These are phyloP conservation scores for Rhodotorula toruloides DNA, from an alignment of 768 basidiomycete genomes.

Conservation along the genomic window DNA sequence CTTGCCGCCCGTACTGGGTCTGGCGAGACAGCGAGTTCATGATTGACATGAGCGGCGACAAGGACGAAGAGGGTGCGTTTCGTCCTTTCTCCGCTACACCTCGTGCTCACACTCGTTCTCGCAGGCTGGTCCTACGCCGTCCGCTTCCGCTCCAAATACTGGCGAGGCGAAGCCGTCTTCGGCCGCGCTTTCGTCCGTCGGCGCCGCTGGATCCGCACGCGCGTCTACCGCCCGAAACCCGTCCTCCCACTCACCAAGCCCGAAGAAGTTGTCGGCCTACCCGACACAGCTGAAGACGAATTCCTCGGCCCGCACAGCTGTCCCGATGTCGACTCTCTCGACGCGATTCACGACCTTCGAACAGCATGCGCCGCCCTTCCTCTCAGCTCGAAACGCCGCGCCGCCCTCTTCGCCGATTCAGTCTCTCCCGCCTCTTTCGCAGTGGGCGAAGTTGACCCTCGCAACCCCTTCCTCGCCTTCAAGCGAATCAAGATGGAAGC, in stretches of 20 bases:
- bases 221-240: conserved; percentile 17
- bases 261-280: not conserved
- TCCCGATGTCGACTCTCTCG: no score
- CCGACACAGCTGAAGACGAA: not conserved
- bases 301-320: not conserved
- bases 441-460: not conserved
- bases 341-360: not conserved
- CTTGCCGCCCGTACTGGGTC: conserved; percentile 28
- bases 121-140: conserved; percentile 28
- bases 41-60: conserved; percentile 34
- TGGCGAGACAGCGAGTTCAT: conserved; percentile 34
- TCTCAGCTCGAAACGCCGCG: not conserved
- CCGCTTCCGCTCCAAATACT: conserved; percentile 28
- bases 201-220: conserved; percentile 19
- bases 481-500: conserved; percentile 3
- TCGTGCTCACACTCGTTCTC: not conserved
- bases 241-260: not conserved
- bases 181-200: conserved; percentile 26
- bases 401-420: conserved; percentile 2
- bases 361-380: not conserved
- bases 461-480: conserved; percentile 12
- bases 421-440: not conserved
- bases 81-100: no score
- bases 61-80: conserved; percentile 31
- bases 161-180: conserved; percentile 30